A percentile compares a stretch with the other conserved stretches of the same genome.
Evolutionary conservation across 192 early-diverging fungal genomes (phyloP).

Genomic region (Coemansia sp.): DNA sequence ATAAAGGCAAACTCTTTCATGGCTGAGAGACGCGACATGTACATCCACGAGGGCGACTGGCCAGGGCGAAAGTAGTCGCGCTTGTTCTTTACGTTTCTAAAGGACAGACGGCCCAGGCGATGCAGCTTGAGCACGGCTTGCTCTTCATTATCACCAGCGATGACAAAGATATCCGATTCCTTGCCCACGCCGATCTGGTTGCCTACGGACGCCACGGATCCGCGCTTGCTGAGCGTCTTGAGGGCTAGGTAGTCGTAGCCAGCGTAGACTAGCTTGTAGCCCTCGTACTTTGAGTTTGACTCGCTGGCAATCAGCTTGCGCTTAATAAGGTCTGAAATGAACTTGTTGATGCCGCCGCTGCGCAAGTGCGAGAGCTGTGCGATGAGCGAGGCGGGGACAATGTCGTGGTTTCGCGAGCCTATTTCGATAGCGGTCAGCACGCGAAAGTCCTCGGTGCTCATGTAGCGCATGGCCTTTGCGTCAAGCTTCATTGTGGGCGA

Average conservation of each 20-base stretch:
- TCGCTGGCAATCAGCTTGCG: constrained; percentile 88
- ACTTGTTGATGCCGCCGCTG: constrained; percentile 83
- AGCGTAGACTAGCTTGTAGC: constrained; percentile 96
- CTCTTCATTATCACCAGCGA: constrained; percentile 88
- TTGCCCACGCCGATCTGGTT: constrained; percentile 99
- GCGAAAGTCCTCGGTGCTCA: constrained; percentile 92
- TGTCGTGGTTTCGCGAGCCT: constrained; percentile 98
- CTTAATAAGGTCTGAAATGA: constrained; percentile 85
- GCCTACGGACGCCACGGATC: constrained; percentile 90
- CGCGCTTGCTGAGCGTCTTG: constrained; percentile 88
- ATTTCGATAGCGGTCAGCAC: constrained; percentile 97
- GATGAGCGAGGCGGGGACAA: constrained; percentile 93
- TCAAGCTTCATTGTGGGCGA: constrained; percentile 88
- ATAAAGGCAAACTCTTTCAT: constrained; percentile 99
- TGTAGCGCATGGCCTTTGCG: constrained; percentile 92
- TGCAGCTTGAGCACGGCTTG: constrained; percentile 97
- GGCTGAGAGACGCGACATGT: constrained; percentile 97
- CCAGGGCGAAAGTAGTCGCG: constrained; percentile 96
- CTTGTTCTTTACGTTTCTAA: constrained; percentile 96
- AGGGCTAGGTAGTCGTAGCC: constrained; percentile 99
- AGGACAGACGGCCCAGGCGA: constrained; percentile 93
- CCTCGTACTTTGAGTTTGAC: constrained; percentile 69
- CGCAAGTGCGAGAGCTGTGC: constrained; percentile 92
- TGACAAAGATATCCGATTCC: constrained; percentile 99
- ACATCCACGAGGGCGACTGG: constrained; percentile 98